Evolutionary conservation across 169 alveolate genomes (phyloP).

Genomic region (Plasmodium reichenowi): DNA sequence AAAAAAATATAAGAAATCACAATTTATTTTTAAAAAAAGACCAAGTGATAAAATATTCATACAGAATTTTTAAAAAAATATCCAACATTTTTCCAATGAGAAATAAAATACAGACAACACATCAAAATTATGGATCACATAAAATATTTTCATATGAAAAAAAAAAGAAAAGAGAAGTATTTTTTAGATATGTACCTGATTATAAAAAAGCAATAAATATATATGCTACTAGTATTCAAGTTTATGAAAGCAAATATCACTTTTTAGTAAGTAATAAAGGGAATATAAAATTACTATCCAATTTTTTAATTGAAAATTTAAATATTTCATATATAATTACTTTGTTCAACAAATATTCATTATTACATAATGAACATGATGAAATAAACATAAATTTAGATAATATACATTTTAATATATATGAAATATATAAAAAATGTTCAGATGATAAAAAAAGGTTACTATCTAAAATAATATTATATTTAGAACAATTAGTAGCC

Average conservation of each 20-base stretch:
- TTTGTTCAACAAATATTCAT: slow-evolving; percentile 24
- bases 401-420: slow-evolving; percentile 27
- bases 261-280: slow-evolving; percentile 45
- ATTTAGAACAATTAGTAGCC: slow-evolving; percentile 42
- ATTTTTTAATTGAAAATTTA: slow-evolving; percentile 16
- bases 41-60: too few relatives aligned
- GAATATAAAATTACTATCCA: slow-evolving; percentile 31
- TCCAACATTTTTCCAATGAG: too few relatives aligned
- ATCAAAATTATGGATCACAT: too few relatives aligned
- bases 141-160: background rate
- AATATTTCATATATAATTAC: slow-evolving; percentile 17
- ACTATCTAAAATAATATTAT: slow-evolving; percentile 18
- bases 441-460: slow-evolving; percentile 14
- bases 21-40: background rate
- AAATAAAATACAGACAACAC: too few relatives aligned
- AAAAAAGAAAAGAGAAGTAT: slow-evolving; percentile 18
- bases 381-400: background rate
- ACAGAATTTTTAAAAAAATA: too few relatives aligned
- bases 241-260: slow-evolving; percentile 48
- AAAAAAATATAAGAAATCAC: slow-evolving; percentile 6
- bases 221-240: slow-evolving; percentile 24
- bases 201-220: slow-evolving; percentile 26
- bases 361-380: slow-evolving; percentile 10
- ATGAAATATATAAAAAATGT: slow-evolving; percentile 34
- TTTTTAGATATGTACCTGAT: slow-evolving; percentile 37